Evolutionary conservation across 805 yeast species (phyloP), one percentile per base, ranked within the genome.

Genomic region (Blastobotrys muscicola): DNA sequence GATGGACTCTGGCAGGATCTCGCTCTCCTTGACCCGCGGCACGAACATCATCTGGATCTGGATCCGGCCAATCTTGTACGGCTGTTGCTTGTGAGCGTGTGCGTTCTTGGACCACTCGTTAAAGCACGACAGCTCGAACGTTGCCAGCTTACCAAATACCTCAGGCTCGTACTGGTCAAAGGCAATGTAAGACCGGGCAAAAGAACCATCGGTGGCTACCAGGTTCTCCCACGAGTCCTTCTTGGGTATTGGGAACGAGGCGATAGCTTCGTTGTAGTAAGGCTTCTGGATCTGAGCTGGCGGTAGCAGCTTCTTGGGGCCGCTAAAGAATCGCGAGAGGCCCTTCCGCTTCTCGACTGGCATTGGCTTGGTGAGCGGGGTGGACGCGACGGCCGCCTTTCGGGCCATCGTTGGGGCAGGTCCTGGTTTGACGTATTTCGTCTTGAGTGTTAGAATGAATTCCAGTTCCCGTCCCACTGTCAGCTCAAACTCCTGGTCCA

Each of bases 191-290:
- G 85, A 75, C 54, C 92, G 73, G 7, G 86, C 95, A 69, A 85
- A 87, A 32, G 95, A 85, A 1, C 97, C 97, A 60, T 86, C 94
- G 30, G 71, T 69, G 1, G 97, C 95, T 49, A 86, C 72, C 44
- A 74, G 65, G 30, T 68, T 61, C 30, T 73, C 74, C 82, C 82
- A 68, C 4, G 74, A 44, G 45, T 68, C 71, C 48, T 66, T 61
- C 29, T 33, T 37, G 7, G 37, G 39, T 12, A 20, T n/a, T 23
- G 39, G 39, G 6, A 16, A 23, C 30, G 20, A 20, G 12, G 31
- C 13, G 39, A 15, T n/a, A 9, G 30, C 31, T 33, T 33, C 31
- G 36, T 16, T 29, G n/a, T 15, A 10, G 36, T 14, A 10, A 14
- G 36, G 29, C 26, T 26, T 11, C 15, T 10, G 29, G 12, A 9